Base-by-base conservation (phyloP, 2,329 filamentous ascomycete genomes). In the Microsporum canis region DNA sequence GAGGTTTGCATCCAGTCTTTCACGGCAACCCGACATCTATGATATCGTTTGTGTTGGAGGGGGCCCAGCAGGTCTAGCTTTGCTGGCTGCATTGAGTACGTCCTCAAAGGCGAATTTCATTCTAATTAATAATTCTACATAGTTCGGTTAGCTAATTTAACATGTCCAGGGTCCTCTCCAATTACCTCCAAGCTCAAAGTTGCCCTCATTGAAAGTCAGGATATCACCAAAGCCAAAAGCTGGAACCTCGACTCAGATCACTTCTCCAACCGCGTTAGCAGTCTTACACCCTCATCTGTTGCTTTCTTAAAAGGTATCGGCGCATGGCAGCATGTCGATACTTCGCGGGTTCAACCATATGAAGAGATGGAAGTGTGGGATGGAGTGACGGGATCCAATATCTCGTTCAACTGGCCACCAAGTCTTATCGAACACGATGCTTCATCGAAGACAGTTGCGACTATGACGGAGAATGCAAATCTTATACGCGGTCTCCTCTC, bases 301-400 rank as follows among this genome's bases (percentile, higher is more conserved):
- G 81, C 80, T 2, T 96, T 94, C 69, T 81, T 97, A 65, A 81
- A 89, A 70, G 79, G 82, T 3, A 94, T 95, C 63, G 94, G 92
- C 39, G 91, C 88, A 57, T 97, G 92, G 94, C 71, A 80, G 5
- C 85, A 95, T 70, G 78, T 96, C 63, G 82, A 88, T 66, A 77
- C 80, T 47, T 78, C 83, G 4, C 84, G 94, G 36, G 84, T 94
- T 38, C 91, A 96, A 76, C 82, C 86, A 0, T 99, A 96, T 73
- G 86, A 95, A 63, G 88, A 92, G 68, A 99, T 99, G 94, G 88
- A 96, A 73, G 94, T 97, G 36, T 99, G 95, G 94, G 94, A 99
- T 73, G 95, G 92, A 64, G 84, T 96, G 61, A 89, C 88, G 45
- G 91, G 85, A 62, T 89, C 91, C 39, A 84, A 86, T 67, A 94